A percentile compares a stretch with the other conserved stretches of the same genome.
Evolutionary conservation across 352 stramenopile species (phyloP).

Genomic region (Phytophthora uliginosa): DNA sequence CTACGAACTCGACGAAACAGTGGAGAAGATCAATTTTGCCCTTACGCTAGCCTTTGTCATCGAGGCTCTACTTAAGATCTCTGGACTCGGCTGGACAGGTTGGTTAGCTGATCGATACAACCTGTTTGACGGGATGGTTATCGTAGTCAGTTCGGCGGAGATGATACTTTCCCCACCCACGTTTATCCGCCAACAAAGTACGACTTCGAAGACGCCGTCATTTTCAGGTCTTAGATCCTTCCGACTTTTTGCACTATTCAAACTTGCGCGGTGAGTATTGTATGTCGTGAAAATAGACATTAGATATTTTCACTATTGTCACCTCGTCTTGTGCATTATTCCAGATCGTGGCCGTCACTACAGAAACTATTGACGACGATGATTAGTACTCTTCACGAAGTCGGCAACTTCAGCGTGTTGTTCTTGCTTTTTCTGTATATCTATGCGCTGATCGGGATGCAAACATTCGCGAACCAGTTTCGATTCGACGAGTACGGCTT

Average conservation of each 20-base stretch:
- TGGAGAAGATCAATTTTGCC: conserved; percentile 75
- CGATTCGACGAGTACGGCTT: conserved; percentile 86
- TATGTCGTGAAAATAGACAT: conserved; percentile 17
- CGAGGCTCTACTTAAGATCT: conserved; percentile 79
- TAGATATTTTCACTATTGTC: conserved; percentile 14
- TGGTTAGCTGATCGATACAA: conserved; percentile 84
- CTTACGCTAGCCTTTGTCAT: conserved; percentile 63
- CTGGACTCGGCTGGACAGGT: conserved; percentile 59
- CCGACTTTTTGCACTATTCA: conserved; percentile 91
- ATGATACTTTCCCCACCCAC: conserved; percentile 51
- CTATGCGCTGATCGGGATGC: conserved; percentile 93
- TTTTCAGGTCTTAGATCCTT: conserved; percentile 90
- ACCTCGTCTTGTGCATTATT: not conserved
- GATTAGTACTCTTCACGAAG: conserved; percentile 87
- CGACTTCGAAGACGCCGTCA: conserved; percentile 39
- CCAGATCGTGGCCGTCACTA: conserved; percentile 91
- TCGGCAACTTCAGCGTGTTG: conserved; percentile 94
- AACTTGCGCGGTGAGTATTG: conserved; percentile 76
- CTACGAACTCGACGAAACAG: conserved; percentile 37
- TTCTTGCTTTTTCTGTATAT: conserved; percentile 96
- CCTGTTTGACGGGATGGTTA: conserved; percentile 80
- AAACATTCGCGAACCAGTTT: conserved; percentile 94
- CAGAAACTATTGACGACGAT: conserved; percentile 94
- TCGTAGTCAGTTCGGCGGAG: conserved; percentile 52
- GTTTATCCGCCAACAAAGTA: conserved; percentile 36